phyloP scores from a whole-genome alignment of 208 protist genomes.

The Leishmania mexicana region DNA sequence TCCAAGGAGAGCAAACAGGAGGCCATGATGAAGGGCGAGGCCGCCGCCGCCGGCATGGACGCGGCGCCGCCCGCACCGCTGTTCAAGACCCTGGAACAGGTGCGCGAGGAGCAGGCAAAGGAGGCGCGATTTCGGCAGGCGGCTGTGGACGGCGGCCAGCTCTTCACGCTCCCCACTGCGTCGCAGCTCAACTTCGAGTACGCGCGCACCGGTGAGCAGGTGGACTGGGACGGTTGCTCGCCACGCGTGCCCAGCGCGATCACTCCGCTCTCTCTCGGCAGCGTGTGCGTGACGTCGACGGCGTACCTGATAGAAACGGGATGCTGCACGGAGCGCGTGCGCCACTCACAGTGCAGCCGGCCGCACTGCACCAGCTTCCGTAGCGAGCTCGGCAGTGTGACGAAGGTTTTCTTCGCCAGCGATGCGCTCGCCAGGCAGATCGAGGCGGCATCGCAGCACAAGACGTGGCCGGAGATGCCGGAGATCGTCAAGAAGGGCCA shows the following conservation, averaged over 20 bases:
- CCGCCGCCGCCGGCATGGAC: not conserved
- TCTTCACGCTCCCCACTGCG: slow-evolving; percentile 6
- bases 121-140: slow-evolving; percentile 6
- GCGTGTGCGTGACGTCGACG: slow-evolving; percentile 55
- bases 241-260: slow-evolving; percentile 14
- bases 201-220: slow-evolving; percentile 21
- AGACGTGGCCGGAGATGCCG: slow-evolving; percentile 43
- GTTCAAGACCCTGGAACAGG: slow-evolving; percentile 23
- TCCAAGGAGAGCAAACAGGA: slow-evolving; percentile 10
- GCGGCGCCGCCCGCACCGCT: slow-evolving; percentile 10
- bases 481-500: slow-evolving; percentile 28
- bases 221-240: slow-evolving; percentile 46
- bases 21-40: slow-evolving; percentile 22
- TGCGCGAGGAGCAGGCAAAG: slow-evolving; percentile 15
- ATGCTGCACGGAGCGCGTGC: slow-evolving; percentile 41
- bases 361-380: slow-evolving; percentile 45
- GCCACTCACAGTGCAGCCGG: slow-evolving; percentile 53
- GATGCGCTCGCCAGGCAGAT: slow-evolving; percentile 38
- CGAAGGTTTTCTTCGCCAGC: slow-evolving; percentile 38
- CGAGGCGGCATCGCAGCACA: slow-evolving; percentile 34
- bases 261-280: slow-evolving; percentile 45
- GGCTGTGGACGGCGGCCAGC: slow-evolving; percentile 7
- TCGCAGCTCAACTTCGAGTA: slow-evolving; percentile 40
- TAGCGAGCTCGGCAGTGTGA: slow-evolving; percentile 17
- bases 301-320: slow-evolving; percentile 48